Base-by-base conservation (phyloP, 371 early-diverging fungal species). In the Mucor velutinosus region DNA sequence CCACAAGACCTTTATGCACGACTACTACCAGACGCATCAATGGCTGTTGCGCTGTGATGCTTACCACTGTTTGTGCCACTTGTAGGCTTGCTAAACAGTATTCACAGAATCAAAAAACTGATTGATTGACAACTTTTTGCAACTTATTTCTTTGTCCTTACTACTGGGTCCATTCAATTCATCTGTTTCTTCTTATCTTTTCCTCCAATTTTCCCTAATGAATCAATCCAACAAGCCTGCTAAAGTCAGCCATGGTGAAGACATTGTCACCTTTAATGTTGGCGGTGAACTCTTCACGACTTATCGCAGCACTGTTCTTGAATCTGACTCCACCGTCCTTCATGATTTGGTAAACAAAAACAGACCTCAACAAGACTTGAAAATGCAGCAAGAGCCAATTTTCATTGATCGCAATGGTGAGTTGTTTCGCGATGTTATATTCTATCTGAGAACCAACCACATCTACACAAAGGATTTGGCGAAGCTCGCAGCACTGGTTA, bases 321-420 rank as follows among this genome's bases (percentile, higher is more conserved):
- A 53, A 10, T 53, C 53, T 12, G 53, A 15, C 0, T 23, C 53
- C 7, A 14, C 53, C 1, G 12, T 27, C 3, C 53, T 53, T 15
- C 1, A 4, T 1, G 6, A 53, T 27, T 15, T 23, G 10, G 53
- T 53, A 15, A 53, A 53, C 14, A 12, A 21, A 3, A 41, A 30
- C 4, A 30, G 6, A 30, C 30, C 6, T 30, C 30, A 27, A 10
- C 21, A 53, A 15, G 14, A 3, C 21, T 1, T 27, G 1, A 53
- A 14, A 8, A 51, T 8, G 23, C 23, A 23, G 3, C 47, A 47
- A 41, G 41, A 41, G 0, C 41, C 19, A 7, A 7, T 47, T 3
- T 53, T 27, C 27, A 53, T 53, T 25, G 27, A 53, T 53, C 53
- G 53, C 53, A 53, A 27, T 53, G 27, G 53, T 53, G 53, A 53